These are phyloP conservation scores for Hyaloscypha bicolor DNA, from an alignment of 495 filamentous ascomycete genomes.

Conservation along the genomic window DNA sequence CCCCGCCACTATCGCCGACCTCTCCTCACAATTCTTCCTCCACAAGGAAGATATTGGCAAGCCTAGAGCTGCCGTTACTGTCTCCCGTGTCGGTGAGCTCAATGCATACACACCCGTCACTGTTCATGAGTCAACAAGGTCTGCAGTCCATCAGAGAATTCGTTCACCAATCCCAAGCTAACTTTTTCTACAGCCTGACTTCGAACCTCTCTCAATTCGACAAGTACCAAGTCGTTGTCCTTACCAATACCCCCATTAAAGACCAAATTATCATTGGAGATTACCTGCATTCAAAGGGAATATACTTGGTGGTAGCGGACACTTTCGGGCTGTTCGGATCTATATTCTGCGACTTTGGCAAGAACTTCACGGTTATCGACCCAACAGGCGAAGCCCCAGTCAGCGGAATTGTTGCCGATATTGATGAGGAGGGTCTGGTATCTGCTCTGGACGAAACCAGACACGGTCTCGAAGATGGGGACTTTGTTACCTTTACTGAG, in stretches of 20 bases:
- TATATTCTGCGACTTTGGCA: slow-evolving; percentile 97
- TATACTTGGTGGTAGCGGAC: slow-evolving; percentile 84
- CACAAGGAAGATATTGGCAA: slow-evolving; percentile 87
- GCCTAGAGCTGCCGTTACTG: slow-evolving; percentile 82
- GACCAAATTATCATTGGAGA: slow-evolving; percentile 83
- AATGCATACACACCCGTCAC: slow-evolving; percentile 94
- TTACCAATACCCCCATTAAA: slow-evolving; percentile 79
- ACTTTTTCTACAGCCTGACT: slow-evolving; percentile 32
- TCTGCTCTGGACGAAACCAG: slow-evolving; percentile 94
- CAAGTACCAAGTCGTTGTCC: slow-evolving; percentile 87
- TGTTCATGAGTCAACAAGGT: slow-evolving; percentile 60
- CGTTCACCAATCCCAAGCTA: neutral
- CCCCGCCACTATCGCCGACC: slow-evolving; percentile 79
- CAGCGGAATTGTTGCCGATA: slow-evolving; percentile 88
- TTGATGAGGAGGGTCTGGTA: slow-evolving; percentile 86
- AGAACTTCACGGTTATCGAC: slow-evolving; percentile 88
- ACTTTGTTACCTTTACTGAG: slow-evolving; percentile 93
- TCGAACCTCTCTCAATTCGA: slow-evolving; percentile 75
- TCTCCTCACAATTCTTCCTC: slow-evolving; percentile 97
- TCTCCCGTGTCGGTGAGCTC: slow-evolving; percentile 87
- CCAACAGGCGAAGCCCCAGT: slow-evolving; percentile 85
- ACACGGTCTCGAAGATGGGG: slow-evolving; percentile 94
- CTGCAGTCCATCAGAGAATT: slow-evolving; percentile 16
- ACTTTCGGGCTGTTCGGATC: slow-evolving; percentile 93
- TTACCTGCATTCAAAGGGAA: slow-evolving; percentile 90